A percentile compares a stretch with the other conserved stretches of the same genome.
Conservation (phyloP, 1,139 yeast genomes). For the Scheffersomyces illinoinensis region DNA sequence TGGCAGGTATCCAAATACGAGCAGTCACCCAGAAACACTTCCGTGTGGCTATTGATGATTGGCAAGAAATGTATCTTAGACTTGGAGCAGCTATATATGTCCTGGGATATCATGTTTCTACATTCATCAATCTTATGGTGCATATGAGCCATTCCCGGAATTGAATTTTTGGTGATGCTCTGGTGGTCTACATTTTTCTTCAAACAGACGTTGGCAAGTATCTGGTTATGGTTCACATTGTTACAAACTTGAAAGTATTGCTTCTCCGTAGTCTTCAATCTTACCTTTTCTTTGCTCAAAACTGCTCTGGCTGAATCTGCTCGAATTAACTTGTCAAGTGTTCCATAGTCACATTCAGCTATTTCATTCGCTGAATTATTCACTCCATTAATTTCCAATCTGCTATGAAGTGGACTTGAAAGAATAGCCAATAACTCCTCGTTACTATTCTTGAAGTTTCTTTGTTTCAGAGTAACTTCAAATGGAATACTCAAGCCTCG, state of each 20-base stretch:
- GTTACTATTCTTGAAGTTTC: slow-evolving; percentile 1
- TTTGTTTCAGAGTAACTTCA: neutral
- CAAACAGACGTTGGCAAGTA: slow-evolving; percentile 29
- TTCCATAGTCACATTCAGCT: slow-evolving; percentile 2
- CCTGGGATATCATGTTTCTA: slow-evolving; percentile 20
- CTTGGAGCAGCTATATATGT: slow-evolving; percentile 42
- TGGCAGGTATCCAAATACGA: slow-evolving; percentile 94
- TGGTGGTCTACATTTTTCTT: slow-evolving; percentile 18
- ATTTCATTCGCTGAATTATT: neutral
- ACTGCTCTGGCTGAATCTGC: slow-evolving; percentile 30
- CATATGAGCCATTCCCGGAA: slow-evolving; percentile 3
- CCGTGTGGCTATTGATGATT: slow-evolving; percentile 56
- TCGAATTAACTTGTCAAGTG: slow-evolving; percentile 16
- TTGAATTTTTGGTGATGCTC: slow-evolving; percentile 7
- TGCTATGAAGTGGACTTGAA: neutral
- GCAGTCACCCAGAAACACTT: slow-evolving; percentile 79
- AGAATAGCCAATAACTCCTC: neutral
- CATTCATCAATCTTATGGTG: slow-evolving; percentile 13
- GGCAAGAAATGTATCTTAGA: slow-evolving; percentile 64
- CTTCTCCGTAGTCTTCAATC: slow-evolving; percentile 30
- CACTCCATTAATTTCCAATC: neutral
- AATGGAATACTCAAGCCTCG: neutral
- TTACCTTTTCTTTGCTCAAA: slow-evolving; percentile 45
- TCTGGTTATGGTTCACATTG: slow-evolving; percentile 43
- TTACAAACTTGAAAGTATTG: slow-evolving; percentile 59